Conservation (phyloP, 1,139 yeast species). For the Debaryomyces psychrophilus region DNA sequence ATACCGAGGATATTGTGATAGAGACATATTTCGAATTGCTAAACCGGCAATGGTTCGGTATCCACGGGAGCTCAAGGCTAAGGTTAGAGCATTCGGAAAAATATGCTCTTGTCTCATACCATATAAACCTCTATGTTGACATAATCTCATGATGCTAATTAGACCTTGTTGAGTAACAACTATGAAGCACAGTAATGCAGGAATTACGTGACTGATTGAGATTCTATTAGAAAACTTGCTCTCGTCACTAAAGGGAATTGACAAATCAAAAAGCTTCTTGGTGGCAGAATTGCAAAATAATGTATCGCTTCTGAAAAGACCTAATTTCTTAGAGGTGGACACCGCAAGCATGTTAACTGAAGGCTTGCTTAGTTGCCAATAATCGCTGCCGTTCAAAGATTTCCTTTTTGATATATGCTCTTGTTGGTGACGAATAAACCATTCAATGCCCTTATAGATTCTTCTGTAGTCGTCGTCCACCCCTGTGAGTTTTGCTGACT, state of each 20-base stretch:
- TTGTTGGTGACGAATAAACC: neutral
- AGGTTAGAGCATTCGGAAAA: constrained; percentile 45
- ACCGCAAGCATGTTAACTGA: constrained; percentile 38
- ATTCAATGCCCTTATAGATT: constrained; percentile 28
- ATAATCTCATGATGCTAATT: constrained; percentile 59
- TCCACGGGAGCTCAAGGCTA: constrained; percentile 32
- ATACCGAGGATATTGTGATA: constrained; percentile 24
- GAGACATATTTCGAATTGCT: constrained; percentile 28
- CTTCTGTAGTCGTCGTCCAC: constrained; percentile 44
- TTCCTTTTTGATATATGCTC: neutral
- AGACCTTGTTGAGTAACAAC: constrained; percentile 63
- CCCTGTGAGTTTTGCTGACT: constrained; percentile 27
- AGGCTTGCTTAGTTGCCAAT: constrained; percentile 13
- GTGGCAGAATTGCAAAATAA: constrained; percentile 57
- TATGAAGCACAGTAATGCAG: constrained; percentile 55
- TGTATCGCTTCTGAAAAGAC: constrained; percentile 52
- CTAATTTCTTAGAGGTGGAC: constrained; percentile 47
- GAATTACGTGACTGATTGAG: constrained; percentile 54
- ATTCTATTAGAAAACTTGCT: constrained; percentile 52
- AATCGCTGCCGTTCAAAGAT: constrained; percentile 20
- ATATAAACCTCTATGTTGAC: constrained; percentile 56
- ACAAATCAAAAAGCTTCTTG: constrained; percentile 43
- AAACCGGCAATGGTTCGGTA: constrained; percentile 39
- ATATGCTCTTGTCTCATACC: constrained; percentile 65
- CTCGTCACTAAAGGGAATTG: constrained; percentile 39